Evolutionary conservation across 2,329 filamentous ascomycete genomes (phyloP), one percentile per base, ranked within the genome.

Genomic region (Harringtonia lauricola): DNA sequence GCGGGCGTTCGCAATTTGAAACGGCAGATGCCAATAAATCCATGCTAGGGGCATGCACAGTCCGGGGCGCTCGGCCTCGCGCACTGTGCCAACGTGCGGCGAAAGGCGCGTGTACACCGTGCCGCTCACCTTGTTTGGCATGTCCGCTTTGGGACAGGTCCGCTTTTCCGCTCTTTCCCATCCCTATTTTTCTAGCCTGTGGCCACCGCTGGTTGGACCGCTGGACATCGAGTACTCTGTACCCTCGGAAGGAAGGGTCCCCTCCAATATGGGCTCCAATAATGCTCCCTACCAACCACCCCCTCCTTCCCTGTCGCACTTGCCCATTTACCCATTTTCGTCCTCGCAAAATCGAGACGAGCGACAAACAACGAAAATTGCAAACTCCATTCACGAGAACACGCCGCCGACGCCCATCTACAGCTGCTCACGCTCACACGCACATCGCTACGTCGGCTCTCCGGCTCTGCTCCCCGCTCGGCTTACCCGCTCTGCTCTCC

Each of bases 1-100:
- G 46, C 39, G 26, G 39, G 34, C 21, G 34, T 37, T 43, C 39
- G 44, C 42, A 49, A 45, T 47, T 49, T 49, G 44, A 47, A 49
- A 49, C 47, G 36, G 35, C 22, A 30, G 36, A 37, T 26, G 24
- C 24, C 37, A 36, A 39, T 30, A 39, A n/a, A 33, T 35, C 14
- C 8, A 15, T 26, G 14, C 39, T 13, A 13, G 22, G 30, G n/a
- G 21, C 18, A 33, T 13, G 13, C 21, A 14, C n/a, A n/a, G n/a
- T n/a, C n/a, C n/a, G n/a, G n/a, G n/a, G n/a, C n/a, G n/a, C n/a
- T n/a, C 31, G 30, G 12, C 19, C n/a, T 17, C 12, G 26, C 17
- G 12, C 12, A 36, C 40, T 17, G 40, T 42, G 40, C 34, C 17
- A n/a, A n/a, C n/a, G n/a, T n/a, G n/a, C n/a, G n/a, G n/a, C n/a